Conservation (phyloP, 2,329 filamentous ascomycete species). For the Epichloe aotearoae region DNA sequence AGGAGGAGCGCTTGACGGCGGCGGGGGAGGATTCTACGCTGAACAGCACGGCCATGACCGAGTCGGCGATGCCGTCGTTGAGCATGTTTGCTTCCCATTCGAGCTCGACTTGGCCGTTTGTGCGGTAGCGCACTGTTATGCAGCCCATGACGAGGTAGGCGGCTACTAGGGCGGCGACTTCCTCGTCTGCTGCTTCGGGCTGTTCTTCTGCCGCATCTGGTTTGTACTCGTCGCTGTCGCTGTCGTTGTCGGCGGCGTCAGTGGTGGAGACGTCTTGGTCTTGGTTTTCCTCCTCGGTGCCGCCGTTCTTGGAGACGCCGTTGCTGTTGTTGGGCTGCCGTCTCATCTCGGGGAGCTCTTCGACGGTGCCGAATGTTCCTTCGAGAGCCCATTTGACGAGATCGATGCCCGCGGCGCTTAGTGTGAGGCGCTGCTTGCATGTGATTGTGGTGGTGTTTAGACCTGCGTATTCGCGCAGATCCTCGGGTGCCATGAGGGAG, state of each 20-base stretch:
- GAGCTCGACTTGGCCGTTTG: constrained; percentile 69
- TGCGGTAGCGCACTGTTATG: constrained; percentile 65
- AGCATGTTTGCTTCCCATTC: constrained; percentile 98
- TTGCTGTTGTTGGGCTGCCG: constrained; percentile 16
- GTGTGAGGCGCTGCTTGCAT: constrained; percentile 79
- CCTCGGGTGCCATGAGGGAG: constrained; percentile 91
- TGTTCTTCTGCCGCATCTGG: constrained; percentile 11
- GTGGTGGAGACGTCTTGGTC: background rate
- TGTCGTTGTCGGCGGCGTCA: constrained; percentile 1
- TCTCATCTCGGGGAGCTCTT: constrained; percentile 48
- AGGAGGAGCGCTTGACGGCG: constrained; percentile 60
- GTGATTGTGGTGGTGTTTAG: constrained; percentile 87
- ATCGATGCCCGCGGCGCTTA: constrained; percentile 80
- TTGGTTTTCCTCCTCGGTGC: constrained; percentile 21
- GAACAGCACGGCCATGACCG: constrained; percentile 83
- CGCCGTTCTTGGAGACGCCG: constrained; percentile 20
- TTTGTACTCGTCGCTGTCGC: constrained; percentile 17
- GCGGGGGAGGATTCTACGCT: constrained; percentile 84
- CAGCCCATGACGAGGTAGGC: constrained; percentile 77
- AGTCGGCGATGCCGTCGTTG: constrained; percentile 96
- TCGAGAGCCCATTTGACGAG: constrained; percentile 90
- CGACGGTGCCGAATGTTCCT: constrained; percentile 81
- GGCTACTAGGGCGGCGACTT: constrained; percentile 40
- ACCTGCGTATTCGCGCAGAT: constrained; percentile 92
- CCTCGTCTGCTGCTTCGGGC: constrained; percentile 50